Evolutionary conservation across 139 green algal species (phyloP), one percentile per base, ranked within the genome.

Genomic region (Astrephomene gubernaculifera): DNA sequence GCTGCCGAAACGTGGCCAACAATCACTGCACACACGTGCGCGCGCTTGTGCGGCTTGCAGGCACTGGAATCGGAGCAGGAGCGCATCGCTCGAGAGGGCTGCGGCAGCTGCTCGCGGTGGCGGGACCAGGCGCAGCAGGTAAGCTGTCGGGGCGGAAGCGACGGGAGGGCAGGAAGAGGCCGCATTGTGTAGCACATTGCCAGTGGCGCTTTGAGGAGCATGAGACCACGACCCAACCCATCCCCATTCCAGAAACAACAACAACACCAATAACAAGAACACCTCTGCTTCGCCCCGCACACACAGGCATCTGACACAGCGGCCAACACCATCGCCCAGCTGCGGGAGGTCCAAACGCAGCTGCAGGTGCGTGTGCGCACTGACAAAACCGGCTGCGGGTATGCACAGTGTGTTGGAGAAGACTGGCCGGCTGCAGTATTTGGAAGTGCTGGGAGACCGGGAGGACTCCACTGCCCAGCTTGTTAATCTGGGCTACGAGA

Each of bases 291-390:
- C 41, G 19, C 21, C 29, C 70, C 8, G 10, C 44, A 12, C 19
- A 8, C 25, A 24, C 44, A 84, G 78, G 43, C 67, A 0, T 38
- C 31, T 0, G 78, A 84, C 41, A 29, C 49, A 3, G 64, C 78
- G 14, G 61, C 78, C 78, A 84, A 84, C 63, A 29, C 63, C 21
- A 21, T 25, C 4, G 78, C 78, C 1, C 78, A 84, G 31, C 49
- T 73, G 33, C 60, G 78, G 43, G 78, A 84, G 33, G 57, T 74
- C 9, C 78, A 74, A 44, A 22, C 41, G 39, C 76, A 83, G 41
- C 60, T 83, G 76, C 76, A 83, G 76, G 76, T 83, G 68, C 21
- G 68, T 54, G 49, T 57, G 49, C 12, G 49, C n/a, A n/a, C n/a
- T n/a, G n/a, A n/a, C n/a, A n/a, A n/a, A n/a, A n/a, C n/a, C n/a